phyloP scores from a whole-genome alignment of 2,329 filamentous ascomycete species.

The Ascomycota sp. region DNA sequence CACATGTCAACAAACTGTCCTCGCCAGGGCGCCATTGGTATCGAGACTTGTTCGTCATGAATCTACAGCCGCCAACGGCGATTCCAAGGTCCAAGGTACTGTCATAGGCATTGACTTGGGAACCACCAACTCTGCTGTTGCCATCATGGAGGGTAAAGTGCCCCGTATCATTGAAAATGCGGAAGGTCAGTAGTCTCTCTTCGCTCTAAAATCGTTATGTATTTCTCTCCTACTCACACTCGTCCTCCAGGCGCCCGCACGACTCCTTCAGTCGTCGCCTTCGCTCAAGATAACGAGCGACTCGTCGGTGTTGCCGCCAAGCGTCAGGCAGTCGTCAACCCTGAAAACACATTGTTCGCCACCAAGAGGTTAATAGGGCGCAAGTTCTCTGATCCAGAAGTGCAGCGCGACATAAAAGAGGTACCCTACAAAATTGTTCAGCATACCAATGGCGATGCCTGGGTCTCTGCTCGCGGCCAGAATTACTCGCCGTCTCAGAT shows the following conservation, averaged over 20 bases:
- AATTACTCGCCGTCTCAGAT: conserved; percentile 98
- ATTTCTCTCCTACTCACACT: neutral
- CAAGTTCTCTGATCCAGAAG: conserved; percentile 84
- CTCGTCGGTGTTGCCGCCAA: conserved; percentile 93
- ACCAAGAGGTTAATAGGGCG: conserved; percentile 97
- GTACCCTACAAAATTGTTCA: conserved; percentile 97
- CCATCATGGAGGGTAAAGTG: conserved; percentile 88
- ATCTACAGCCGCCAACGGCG: conserved; percentile 30
- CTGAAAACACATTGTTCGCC: conserved; percentile 93
- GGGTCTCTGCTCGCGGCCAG: conserved; percentile 79
- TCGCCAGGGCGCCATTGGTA: conserved; percentile 46
- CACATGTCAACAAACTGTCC: conserved; percentile 42
- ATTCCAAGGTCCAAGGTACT: conserved; percentile 68
- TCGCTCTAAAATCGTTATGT: neutral
- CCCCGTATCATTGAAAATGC: conserved; percentile 96
- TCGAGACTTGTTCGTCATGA: conserved; percentile 60
- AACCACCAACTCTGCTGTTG: conserved; percentile 93
- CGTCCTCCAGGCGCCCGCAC: conserved; percentile 14
- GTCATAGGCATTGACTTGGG: conserved; percentile 98
- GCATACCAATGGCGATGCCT: conserved; percentile 88
- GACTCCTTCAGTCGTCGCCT: conserved; percentile 67
- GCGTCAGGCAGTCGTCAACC: conserved; percentile 94
- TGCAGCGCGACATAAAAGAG: conserved; percentile 91
- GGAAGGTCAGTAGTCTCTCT: conserved; percentile 38
- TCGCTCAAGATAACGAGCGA: conserved; percentile 85